These are phyloP conservation scores for Alternaria sp. DNA, from an alignment of 2,329 filamentous ascomycete genomes.

Conservation along the genomic window DNA sequence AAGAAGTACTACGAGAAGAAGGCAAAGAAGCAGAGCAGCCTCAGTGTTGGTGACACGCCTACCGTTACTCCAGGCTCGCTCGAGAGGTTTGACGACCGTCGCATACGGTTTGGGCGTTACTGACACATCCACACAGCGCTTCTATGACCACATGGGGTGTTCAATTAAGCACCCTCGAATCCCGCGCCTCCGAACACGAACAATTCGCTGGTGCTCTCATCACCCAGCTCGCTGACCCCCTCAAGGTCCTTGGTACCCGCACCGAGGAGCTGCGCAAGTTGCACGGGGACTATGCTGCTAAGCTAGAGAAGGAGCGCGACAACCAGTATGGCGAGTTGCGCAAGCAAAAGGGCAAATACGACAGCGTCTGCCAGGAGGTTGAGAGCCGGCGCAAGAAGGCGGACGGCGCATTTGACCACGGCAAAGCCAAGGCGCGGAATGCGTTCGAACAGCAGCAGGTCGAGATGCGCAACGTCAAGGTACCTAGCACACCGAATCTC, in stretches of 20 bases:
- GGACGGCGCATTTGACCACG: slow-evolving; percentile 85
- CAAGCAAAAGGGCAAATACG: slow-evolving; percentile 93
- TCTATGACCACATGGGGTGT: slow-evolving; percentile 97
- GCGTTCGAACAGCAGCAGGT: slow-evolving; percentile 89
- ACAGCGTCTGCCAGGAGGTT: slow-evolving; percentile 89
- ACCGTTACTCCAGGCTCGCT: slow-evolving; percentile 93
- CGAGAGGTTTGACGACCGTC: slow-evolving; percentile 68
- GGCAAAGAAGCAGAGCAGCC: slow-evolving; percentile 80
- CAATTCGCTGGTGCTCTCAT: slow-evolving; percentile 80
- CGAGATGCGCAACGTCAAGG: slow-evolving; percentile 96
- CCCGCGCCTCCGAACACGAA: slow-evolving; percentile 87
- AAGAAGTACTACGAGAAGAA: slow-evolving; percentile 99
- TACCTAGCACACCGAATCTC: slow-evolving; percentile 11
- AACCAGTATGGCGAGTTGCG: slow-evolving; percentile 80
- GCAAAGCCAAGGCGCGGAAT: slow-evolving; percentile 86
- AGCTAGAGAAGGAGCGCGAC: slow-evolving; percentile 89
- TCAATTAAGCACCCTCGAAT: slow-evolving; percentile 88
- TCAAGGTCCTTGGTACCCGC: slow-evolving; percentile 74
- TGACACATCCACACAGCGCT: slow-evolving; percentile 63
- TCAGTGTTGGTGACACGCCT: slow-evolving; percentile 94
- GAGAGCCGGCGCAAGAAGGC: slow-evolving; percentile 94
- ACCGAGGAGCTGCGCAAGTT: slow-evolving; percentile 94
- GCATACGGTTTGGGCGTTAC: background rate
- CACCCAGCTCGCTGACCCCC: slow-evolving; percentile 80
- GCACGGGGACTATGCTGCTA: slow-evolving; percentile 85